phyloP scores from a whole-genome alignment of 176 grass and related monocot genomes.

The Rhynchospora breviuscula region DNA sequence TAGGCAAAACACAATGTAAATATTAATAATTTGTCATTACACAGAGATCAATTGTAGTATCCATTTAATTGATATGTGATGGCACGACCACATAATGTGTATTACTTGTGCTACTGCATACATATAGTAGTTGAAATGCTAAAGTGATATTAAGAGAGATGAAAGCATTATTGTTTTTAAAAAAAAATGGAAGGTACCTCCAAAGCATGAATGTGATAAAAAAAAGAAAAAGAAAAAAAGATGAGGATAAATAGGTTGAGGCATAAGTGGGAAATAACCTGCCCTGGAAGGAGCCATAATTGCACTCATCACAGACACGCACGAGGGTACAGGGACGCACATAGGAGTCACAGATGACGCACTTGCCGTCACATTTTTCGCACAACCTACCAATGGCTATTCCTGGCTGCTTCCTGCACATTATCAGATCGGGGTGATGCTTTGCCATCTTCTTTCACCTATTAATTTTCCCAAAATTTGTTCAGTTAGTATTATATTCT shows the following conservation, averaged over 20 bases:
- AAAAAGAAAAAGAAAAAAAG: not conserved
- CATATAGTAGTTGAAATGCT: not conserved
- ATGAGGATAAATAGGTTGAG: not conserved
- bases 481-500: not conserved
- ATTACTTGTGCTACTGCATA: not conserved
- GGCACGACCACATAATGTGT: not conserved
- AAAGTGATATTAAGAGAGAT: not conserved
- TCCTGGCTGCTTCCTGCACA: slow-evolving; percentile 79
- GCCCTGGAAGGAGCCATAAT: slow-evolving; percentile 78
- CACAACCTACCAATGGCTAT: slow-evolving; percentile 68
- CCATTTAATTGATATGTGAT: not conserved
- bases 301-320: slow-evolving; percentile 76
- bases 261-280: not conserved
- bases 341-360: slow-evolving; percentile 69
- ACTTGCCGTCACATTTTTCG: slow-evolving; percentile 76
- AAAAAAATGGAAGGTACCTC: not conserved
- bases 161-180: not conserved
- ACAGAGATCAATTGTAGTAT: not conserved
- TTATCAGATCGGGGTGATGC: slow-evolving; percentile 82
- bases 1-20: not conserved
- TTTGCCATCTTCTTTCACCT: slow-evolving; percentile 46
- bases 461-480: not conserved
- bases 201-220: too few relatives aligned
- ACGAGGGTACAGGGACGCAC: slow-evolving; percentile 72
- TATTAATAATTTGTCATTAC: not conserved